Evolutionary conservation across 2,329 filamentous ascomycete genomes (phyloP).

Genomic region (Fonsecaea pedrosoi): DNA sequence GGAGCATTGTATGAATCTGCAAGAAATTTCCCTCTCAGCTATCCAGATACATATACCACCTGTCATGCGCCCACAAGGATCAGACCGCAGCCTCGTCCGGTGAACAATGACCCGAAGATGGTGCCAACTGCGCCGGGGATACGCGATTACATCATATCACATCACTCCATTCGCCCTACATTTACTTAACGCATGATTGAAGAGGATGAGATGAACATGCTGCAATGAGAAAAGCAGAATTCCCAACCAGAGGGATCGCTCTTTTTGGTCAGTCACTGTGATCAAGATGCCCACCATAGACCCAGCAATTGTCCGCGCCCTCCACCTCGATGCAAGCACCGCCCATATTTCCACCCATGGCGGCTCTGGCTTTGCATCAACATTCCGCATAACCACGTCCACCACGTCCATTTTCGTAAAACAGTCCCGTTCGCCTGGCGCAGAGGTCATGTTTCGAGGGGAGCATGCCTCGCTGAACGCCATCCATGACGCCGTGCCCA

Average conservation of each 20-base stretch:
- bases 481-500: slow-evolving; percentile 73
- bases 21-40: no score
- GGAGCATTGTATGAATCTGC: no score
- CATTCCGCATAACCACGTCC: slow-evolving; percentile 49
- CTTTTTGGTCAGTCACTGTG: neutral
- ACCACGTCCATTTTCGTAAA: slow-evolving; percentile 51
- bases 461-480: slow-evolving; percentile 86
- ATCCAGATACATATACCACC: no score
- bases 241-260: slow-evolving; percentile 20
- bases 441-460: slow-evolving; percentile 60
- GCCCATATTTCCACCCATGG: slow-evolving; percentile 47
- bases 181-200: neutral
- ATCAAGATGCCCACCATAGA: slow-evolving; percentile 27
- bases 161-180: neutral
- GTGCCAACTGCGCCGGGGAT: neutral
- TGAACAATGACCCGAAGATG: neutral
- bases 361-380: slow-evolving; percentile 54
- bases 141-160: neutral
- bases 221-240: neutral
- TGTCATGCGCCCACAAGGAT: no score
- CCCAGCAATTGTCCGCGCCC: slow-evolving; percentile 48
- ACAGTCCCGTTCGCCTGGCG: slow-evolving; percentile 43
- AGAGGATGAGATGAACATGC: neutral
- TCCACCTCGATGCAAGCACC: slow-evolving; percentile 47
- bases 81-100: neutral